A percentile compares a stretch with the other conserved stretches of the same genome.
These are phyloP conservation scores for Colletotrichum tropicale DNA, from an alignment of 2,329 filamentous ascomycete genomes.

Conservation along the genomic window DNA sequence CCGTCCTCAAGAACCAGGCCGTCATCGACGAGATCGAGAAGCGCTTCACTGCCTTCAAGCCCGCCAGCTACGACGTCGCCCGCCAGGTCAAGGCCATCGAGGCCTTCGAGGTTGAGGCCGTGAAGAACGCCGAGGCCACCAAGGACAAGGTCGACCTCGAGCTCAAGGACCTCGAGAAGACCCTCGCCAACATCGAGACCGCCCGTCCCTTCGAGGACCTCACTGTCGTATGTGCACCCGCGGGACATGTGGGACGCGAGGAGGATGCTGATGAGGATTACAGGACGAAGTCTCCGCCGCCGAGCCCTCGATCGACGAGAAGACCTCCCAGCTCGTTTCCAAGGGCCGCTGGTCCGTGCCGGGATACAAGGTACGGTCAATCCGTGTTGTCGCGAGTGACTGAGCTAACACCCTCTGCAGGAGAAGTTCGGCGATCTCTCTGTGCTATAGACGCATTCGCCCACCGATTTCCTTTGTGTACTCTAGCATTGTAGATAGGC, in stretches of 20 bases:
- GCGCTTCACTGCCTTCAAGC: slow-evolving; percentile 91
- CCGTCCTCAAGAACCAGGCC: slow-evolving; percentile 92
- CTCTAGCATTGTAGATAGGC: slow-evolving; percentile 75
- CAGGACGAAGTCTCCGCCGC: slow-evolving; percentile 95
- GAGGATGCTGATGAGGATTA: slow-evolving; percentile 28
- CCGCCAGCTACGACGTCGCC: slow-evolving; percentile 86
- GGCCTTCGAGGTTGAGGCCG: slow-evolving; percentile 93
- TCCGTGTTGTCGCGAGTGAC: neutral
- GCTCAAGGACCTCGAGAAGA: slow-evolving; percentile 91
- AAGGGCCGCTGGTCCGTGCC: slow-evolving; percentile 98
- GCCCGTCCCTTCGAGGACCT: slow-evolving; percentile 95
- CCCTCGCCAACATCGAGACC: slow-evolving; percentile 95
- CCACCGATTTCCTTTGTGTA: slow-evolving; percentile 61
- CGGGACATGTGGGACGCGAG: neutral
- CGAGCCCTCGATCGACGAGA: slow-evolving; percentile 96
- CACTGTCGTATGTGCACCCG: slow-evolving; percentile 80
- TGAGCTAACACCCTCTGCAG: slow-evolving; percentile 62
- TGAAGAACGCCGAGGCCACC: slow-evolving; percentile 96
- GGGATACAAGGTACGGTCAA: slow-evolving; percentile 87
- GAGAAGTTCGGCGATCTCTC: slow-evolving; percentile 99
- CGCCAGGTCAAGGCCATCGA: slow-evolving; percentile 98
- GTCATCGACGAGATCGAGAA: slow-evolving; percentile 97
- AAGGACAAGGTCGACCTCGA: slow-evolving; percentile 96
- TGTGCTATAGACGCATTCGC: slow-evolving; percentile 73
- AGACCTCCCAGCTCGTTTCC: slow-evolving; percentile 90